These are phyloP conservation scores for Ettlia oleoabundans DNA, from an alignment of 139 green algal species.

Conservation along the genomic window DNA sequence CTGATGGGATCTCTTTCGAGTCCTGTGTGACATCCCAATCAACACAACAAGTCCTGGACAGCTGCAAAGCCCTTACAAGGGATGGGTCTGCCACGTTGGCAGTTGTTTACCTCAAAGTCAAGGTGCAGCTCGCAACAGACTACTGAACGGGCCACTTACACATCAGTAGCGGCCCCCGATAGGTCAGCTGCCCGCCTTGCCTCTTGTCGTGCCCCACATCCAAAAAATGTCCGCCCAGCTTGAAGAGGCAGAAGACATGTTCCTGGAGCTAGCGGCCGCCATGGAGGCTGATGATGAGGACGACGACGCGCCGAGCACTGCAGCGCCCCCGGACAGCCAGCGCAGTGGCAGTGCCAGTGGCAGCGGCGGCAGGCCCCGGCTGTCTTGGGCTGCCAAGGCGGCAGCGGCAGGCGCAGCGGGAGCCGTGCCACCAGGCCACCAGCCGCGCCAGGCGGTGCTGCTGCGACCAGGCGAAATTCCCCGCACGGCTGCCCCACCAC, in stretches of 20 bases:
- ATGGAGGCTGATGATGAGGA: background rate
- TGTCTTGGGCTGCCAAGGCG: slow-evolving; percentile 13
- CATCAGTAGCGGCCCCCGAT: too few species aligned
- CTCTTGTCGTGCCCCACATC: too few species aligned
- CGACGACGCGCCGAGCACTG: background rate
- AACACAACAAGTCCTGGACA: too few species aligned
- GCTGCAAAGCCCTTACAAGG: too few species aligned
- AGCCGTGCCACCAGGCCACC: background rate
- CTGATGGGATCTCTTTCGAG: too few species aligned
- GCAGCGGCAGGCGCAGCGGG: background rate
- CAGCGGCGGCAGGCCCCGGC: background rate
- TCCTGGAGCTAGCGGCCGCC: slow-evolving; percentile 1
- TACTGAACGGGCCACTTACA: too few species aligned
- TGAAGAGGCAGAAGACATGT: slow-evolving; percentile 7
- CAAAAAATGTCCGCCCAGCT: background rate
- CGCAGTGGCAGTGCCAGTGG: too few species aligned
- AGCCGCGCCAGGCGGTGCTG: slow-evolving; percentile 17
- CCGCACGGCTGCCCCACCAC: background rate
- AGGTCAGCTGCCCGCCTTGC: background rate
- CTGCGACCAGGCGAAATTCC: slow-evolving; percentile 12
- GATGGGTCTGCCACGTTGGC: too few species aligned
- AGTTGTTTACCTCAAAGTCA: too few species aligned
- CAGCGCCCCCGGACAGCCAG: too few species aligned
- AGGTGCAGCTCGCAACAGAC: too few species aligned
- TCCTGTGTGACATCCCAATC: too few species aligned